A percentile compares a stretch with the other conserved stretches of the same genome.
Conservation (phyloP, 106 monocot species). For the Phalaenopsis equestris region DNA sequence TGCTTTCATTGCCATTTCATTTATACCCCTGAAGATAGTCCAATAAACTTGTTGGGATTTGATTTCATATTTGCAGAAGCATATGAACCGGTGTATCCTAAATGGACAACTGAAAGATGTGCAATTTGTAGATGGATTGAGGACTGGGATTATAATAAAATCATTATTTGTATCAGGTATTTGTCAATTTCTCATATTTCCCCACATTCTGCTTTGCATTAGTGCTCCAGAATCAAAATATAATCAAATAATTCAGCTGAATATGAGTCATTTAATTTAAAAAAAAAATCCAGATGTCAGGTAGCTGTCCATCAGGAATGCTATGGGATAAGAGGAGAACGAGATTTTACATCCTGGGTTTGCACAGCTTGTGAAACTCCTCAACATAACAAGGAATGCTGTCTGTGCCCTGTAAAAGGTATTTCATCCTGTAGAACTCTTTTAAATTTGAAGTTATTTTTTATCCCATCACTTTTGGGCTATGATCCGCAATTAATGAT, state of each 20-base stretch:
- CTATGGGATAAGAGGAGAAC: slow-evolving; percentile 72
- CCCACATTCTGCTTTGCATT: not conserved
- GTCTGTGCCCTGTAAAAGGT: slow-evolving; percentile 98
- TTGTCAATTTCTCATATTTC: not conserved
- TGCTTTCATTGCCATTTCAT: not conserved
- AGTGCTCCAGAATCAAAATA: not conserved
- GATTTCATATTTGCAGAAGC: slow-evolving; percentile 34
- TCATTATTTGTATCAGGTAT: slow-evolving; percentile 94
- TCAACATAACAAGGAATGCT: slow-evolving; percentile 62
- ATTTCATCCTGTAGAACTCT: not conserved
- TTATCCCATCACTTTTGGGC: not conserved
- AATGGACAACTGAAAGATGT: slow-evolving; percentile 97
- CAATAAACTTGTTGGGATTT: not conserved
- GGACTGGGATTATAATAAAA: slow-evolving; percentile 99
- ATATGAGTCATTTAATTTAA: not conserved
- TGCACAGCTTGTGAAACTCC: slow-evolving; percentile 91
- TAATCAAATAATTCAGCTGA: not conserved
- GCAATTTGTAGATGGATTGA: slow-evolving; percentile 99
- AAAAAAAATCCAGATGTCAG: slow-evolving; percentile 62
- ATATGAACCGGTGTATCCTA: slow-evolving; percentile 74
- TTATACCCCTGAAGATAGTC: not conserved
- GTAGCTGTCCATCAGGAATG: slow-evolving; percentile 99
- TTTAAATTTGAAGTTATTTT: not conserved
- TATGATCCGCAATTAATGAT: not conserved
- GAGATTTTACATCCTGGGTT: slow-evolving; percentile 93